Evolutionary conservation across 2,329 filamentous ascomycete species (phyloP).

Genomic region (Clathrospora elynae): DNA sequence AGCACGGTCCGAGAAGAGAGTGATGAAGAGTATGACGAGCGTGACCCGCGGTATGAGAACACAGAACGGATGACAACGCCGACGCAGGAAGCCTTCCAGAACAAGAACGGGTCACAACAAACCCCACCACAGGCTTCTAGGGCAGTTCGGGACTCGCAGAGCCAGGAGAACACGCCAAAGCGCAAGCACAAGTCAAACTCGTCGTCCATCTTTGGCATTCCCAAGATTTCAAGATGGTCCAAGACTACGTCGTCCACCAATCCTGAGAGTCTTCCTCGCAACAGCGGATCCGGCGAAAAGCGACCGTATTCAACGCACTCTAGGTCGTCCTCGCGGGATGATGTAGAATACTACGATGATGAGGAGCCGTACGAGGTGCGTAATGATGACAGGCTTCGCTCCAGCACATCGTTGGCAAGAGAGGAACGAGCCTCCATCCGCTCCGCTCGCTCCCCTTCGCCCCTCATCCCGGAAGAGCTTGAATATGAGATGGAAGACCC

Average conservation of each 20-base stretch:
- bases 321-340: slow-evolving; percentile 76
- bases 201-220: slow-evolving; percentile 73
- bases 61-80: slow-evolving; percentile 67
- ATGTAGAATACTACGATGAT: slow-evolving; percentile 65
- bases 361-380: slow-evolving; percentile 61
- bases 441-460: slow-evolving; percentile 54
- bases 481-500: slow-evolving; percentile 62
- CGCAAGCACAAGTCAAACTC: slow-evolving; percentile 88
- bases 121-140: slow-evolving; percentile 61
- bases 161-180: slow-evolving; percentile 78
- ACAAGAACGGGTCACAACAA: slow-evolving; percentile 42
- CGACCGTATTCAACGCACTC: slow-evolving; percentile 69
- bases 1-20: slow-evolving; percentile 85
- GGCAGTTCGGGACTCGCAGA: slow-evolving; percentile 55
- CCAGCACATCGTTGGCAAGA: slow-evolving; percentile 44
- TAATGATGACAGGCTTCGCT: slow-evolving; percentile 60
- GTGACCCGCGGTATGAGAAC: slow-evolving; percentile 63
- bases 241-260: slow-evolving; percentile 92
- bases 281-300: slow-evolving; percentile 64
- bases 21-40: slow-evolving; percentile 74
- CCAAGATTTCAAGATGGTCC: slow-evolving; percentile 96
- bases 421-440: slow-evolving; percentile 33
- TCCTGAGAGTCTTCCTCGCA: slow-evolving; percentile 72
- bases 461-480: slow-evolving; percentile 60
- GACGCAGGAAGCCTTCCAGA: slow-evolving; percentile 56